Evolutionary conservation across 2,329 filamentous ascomycete species (phyloP).

Genomic region (Aspergillus arachidicola): DNA sequence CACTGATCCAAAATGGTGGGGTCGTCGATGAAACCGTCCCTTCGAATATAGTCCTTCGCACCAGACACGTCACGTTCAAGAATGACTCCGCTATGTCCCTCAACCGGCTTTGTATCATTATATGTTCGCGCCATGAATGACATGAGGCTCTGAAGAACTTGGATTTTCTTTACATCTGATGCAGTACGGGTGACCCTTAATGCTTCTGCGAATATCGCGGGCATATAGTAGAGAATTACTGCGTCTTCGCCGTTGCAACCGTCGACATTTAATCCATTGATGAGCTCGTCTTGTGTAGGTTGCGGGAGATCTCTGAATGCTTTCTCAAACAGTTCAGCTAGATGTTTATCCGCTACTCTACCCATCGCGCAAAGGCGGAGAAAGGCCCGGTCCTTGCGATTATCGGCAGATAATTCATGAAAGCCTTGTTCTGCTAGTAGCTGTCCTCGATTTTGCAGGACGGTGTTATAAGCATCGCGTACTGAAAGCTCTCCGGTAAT

Average conservation of each 20-base stretch:
- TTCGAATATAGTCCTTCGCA: too few species aligned
- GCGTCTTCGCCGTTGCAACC: constrained; percentile 1
- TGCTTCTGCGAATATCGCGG: constrained; percentile 6
- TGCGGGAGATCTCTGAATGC: constrained; percentile 3
- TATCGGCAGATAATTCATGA: background rate
- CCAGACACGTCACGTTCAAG: too few species aligned
- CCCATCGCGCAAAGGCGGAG: constrained; percentile 11
- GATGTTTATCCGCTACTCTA: constrained; percentile 6
- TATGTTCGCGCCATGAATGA: too few species aligned
- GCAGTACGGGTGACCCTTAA: too few species aligned
- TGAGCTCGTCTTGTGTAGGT: background rate
- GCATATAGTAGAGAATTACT: constrained; percentile 13
- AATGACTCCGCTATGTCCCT: too few species aligned
- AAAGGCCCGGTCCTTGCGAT: constrained; percentile 1
- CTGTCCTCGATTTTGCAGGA: constrained; percentile 3
- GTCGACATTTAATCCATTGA: constrained; percentile 1
- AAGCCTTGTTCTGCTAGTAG: background rate
- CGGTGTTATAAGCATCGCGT: constrained; percentile 2
- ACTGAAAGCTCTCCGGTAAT: background rate
- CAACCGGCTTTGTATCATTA: too few species aligned
- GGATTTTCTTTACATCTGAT: too few species aligned
- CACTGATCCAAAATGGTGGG: too few species aligned
- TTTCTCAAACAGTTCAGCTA: constrained; percentile 3
- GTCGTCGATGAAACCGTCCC: too few species aligned
- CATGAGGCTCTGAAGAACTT: too few species aligned